Evolutionary conservation across 2,329 filamentous ascomycete genomes (phyloP).

Genomic region (Coniochaeta prunicola): DNA sequence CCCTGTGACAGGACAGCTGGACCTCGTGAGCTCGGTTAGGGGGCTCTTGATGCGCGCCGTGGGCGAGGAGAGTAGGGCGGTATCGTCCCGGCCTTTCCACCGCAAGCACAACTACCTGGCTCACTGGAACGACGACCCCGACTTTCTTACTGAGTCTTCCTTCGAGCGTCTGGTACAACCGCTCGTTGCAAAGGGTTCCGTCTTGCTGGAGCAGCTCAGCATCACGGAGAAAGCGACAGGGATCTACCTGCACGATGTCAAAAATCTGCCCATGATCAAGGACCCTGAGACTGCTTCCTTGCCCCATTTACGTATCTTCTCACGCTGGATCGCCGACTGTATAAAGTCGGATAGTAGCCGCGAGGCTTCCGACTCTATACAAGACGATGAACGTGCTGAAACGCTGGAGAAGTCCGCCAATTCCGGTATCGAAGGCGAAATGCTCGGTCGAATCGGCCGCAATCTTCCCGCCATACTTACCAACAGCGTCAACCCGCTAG

Average conservation of each 20-base stretch:
- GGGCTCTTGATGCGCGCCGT: not conserved
- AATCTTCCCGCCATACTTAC: conserved; percentile 22
- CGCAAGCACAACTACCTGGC: not conserved
- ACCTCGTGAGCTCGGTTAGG: not conserved
- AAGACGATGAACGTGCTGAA: not conserved
- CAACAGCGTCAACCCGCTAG: conserved; percentile 21
- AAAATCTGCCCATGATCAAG: no score
- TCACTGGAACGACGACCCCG: not conserved
- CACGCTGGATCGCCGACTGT: conserved; percentile 7
- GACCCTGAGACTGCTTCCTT: no score
- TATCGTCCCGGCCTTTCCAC: not conserved
- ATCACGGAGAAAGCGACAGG: no score
- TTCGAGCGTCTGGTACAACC: not conserved
- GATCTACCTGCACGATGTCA: no score
- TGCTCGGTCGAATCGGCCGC: conserved; percentile 19
- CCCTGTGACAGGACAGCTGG: not conserved
- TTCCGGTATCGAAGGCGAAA: conserved; percentile 19
- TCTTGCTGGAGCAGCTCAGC: no score
- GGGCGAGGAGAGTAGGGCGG: not conserved
- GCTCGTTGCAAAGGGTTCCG: no score
- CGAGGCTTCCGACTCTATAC: no score
- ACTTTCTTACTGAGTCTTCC: not conserved
- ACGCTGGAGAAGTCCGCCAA: conserved; percentile 6
- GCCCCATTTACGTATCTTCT: not conserved
- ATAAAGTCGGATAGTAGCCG: not conserved